Conservation (phyloP, 2,329 filamentous ascomycete species). For the Neonectria sp. region DNA sequence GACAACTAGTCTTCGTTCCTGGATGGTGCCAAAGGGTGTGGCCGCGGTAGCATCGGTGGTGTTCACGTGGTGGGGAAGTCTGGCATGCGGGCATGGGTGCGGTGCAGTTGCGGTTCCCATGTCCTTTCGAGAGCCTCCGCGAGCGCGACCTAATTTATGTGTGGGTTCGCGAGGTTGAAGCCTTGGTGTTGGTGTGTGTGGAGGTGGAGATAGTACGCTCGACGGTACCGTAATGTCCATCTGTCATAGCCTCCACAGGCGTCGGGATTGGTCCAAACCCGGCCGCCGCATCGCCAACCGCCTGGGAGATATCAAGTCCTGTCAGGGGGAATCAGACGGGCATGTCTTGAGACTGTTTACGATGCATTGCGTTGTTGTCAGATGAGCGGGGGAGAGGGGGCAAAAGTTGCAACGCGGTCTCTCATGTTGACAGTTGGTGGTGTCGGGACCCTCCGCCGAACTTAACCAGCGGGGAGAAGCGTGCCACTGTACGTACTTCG, state of each 20-base stretch:
- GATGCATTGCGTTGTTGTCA: slow-evolving; percentile 19
- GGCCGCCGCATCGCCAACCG: slow-evolving; percentile 21
- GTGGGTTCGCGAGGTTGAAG: slow-evolving; percentile 8
- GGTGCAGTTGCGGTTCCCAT: neutral
- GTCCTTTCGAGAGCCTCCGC: neutral
- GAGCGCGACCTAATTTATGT: slow-evolving; percentile 3
- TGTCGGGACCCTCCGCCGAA: slow-evolving; percentile 15
- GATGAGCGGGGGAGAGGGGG: slow-evolving; percentile 11
- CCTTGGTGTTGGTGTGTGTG: slow-evolving; percentile 16
- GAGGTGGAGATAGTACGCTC: slow-evolving; percentile 37
- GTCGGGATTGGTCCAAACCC: slow-evolving; percentile 37
- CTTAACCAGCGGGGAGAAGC: neutral
- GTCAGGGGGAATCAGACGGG: slow-evolving; percentile 13
- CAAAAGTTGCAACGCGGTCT: neutral
- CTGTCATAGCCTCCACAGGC: slow-evolving; percentile 40
- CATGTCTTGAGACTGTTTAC: slow-evolving; percentile 20
- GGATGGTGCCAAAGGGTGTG: slow-evolving; percentile 17
- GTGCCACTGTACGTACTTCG: neutral
- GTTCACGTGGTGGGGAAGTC: slow-evolving; percentile 6
- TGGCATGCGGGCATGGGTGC: neutral
- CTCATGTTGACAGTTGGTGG: slow-evolving; percentile 5
- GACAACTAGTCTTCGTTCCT: slow-evolving; percentile 15
- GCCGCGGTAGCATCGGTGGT: neutral
- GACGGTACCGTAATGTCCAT: slow-evolving; percentile 41
- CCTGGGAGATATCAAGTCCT: slow-evolving; percentile 41